A percentile compares a stretch with the other conserved stretches of the same genome.
phyloP scores from a whole-genome alignment of 257 asterid species.

The Sherardia arvensis region DNA sequence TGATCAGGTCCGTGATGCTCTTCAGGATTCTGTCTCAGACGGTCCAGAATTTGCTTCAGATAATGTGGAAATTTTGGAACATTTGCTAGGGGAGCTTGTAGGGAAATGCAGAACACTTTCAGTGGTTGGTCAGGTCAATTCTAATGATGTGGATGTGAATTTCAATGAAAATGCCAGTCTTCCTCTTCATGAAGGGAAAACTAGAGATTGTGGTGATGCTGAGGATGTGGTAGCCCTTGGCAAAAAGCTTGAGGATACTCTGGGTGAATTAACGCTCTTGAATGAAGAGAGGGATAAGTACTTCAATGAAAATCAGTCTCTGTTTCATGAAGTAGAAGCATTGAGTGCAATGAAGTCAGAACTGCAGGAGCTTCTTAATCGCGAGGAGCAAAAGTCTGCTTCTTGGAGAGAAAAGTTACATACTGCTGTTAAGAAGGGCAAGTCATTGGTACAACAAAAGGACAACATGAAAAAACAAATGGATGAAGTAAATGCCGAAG shows the following conservation, averaged over 20 bases:
- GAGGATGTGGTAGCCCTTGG: slow-evolving; percentile 30
- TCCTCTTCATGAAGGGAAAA: slow-evolving; percentile 16
- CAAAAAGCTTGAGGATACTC: slow-evolving; percentile 33
- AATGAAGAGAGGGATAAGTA: slow-evolving; percentile 63
- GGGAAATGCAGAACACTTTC: slow-evolving; percentile 42
- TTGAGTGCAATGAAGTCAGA: slow-evolving; percentile 48
- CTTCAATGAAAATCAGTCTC: slow-evolving; percentile 37
- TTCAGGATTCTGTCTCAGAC: slow-evolving; percentile 42
- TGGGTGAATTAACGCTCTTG: slow-evolving; percentile 39
- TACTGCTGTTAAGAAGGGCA: slow-evolving; percentile 88
- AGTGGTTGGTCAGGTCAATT: slow-evolving; percentile 24
- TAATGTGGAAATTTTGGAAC: slow-evolving; percentile 46
- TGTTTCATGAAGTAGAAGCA: slow-evolving; percentile 45
- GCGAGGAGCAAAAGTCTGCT: slow-evolving; percentile 73
- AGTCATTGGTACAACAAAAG: slow-evolving; percentile 82
- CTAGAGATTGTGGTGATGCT: slow-evolving; percentile 25
- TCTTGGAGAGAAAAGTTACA: slow-evolving; percentile 82
- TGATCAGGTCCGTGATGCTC: slow-evolving; percentile 49
- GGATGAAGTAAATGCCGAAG: slow-evolving; percentile 60
- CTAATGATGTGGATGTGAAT: slow-evolving; percentile 34
- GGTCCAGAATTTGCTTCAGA: slow-evolving; percentile 38
- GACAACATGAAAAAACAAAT: slow-evolving; percentile 77
- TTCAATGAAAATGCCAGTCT: slow-evolving; percentile 27
- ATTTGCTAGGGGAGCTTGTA: slow-evolving; percentile 46
- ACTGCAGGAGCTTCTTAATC: slow-evolving; percentile 55